Conservation (phyloP, 257 asterid genomes). For the Mitragyna speciosa region DNA sequence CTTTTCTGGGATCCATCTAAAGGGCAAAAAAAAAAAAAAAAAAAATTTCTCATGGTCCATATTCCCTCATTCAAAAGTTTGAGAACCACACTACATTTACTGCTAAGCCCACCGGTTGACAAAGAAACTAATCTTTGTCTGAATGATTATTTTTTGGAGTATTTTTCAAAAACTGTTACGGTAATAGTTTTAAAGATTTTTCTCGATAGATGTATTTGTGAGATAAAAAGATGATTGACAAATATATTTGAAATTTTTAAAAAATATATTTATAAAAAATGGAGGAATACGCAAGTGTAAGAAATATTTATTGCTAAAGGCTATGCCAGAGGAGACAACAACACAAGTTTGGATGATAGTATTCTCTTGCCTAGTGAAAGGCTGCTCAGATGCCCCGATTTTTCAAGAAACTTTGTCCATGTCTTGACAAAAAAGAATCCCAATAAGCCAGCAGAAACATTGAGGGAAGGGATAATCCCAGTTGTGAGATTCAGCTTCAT, state of each 20-base stretch:
- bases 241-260: too few relatives aligned
- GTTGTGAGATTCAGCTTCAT: constrained; percentile 91
- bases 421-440: constrained; percentile 88
- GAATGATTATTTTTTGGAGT: too few relatives aligned
- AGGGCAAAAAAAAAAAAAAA: not conserved
- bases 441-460: constrained; percentile 87
- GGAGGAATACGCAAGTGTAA: too few relatives aligned
- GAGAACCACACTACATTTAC: too few relatives aligned
- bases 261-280: too few relatives aligned
- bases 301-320: constrained; percentile 72
- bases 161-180: too few relatives aligned
- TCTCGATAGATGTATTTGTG: too few relatives aligned
- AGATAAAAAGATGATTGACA: too few relatives aligned
- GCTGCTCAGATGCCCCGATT: constrained; percentile 76
- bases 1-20: not conserved
- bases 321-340: constrained; percentile 94
- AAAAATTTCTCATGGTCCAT: not conserved
- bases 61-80: not conserved
- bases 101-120: too few relatives aligned
- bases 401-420: constrained; percentile 70
- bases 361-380: constrained; percentile 86
- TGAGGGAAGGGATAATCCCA: constrained; percentile 91
- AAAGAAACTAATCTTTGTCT: too few relatives aligned
- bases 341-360: constrained; percentile 94
- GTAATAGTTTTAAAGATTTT: too few relatives aligned